Base-by-base conservation (phyloP, 176 grass and related monocot species). In the Saccharum spontaneum region DNA sequence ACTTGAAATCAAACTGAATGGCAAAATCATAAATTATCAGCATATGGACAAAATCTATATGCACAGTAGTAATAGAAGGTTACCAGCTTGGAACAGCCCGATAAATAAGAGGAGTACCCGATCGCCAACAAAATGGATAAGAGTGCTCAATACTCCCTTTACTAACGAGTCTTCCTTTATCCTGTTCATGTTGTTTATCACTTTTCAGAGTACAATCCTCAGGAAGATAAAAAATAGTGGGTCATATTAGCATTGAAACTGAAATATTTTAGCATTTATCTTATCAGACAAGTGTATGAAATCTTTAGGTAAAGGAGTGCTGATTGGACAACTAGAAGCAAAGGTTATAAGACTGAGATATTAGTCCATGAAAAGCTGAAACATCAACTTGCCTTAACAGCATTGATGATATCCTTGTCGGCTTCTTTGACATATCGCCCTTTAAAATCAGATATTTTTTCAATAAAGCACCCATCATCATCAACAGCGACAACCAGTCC, bases 61-160 rank as follows among this genome's bases (percentile, higher is more conserved):
- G 52, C 6, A 81, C 1, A 38, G 62, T 86, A 89, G 49, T 43
- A 87, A 62, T 73, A 79, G 71, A 85, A 92, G 66, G 62, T 77
- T 90, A 99, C 97, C 97, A 99, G 86, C 97, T 99, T 87, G 97
- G 97, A 75, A 99, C 97, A 67, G 97, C 97, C 84, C 92, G 90
- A 80, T 99, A 99, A 75, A 99, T 86, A 79, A 99, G 91, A 89
- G 97, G 97, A 80, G 97, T 99, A 0, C 94, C 97, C 5, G 97
- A 96, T 82, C 97, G 91, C 97, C 97, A 99, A 79, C 97, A 99
- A 90, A 91, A 99, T 28, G 97, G 97, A 85, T 99, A 99, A 71
- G 97, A 94, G 86, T 99, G 97, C 55, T 89, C 94, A 20, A 99
- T 94, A 73, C 87, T 96, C 75, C 94, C 92, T 79, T 49, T 92